A percentile compares a stretch with the other conserved stretches of the same genome.
Evolutionary conservation across 228 moss, liverwort and hornwort species (phyloP).

Genomic region (Sphagnum fallax): DNA sequence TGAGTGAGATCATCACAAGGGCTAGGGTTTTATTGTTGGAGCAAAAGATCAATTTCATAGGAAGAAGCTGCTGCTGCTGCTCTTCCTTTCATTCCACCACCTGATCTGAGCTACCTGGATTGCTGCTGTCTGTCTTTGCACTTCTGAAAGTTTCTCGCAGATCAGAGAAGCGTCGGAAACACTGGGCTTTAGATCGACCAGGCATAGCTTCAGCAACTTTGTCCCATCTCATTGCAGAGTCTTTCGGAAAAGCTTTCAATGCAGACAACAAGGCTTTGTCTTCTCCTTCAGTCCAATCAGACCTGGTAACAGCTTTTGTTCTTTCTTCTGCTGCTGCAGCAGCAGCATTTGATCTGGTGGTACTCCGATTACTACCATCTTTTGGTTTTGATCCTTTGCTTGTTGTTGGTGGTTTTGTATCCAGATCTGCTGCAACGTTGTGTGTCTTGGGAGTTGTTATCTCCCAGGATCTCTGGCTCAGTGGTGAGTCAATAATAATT

Average conservation of each 20-base stretch:
- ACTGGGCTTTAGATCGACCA: slow-evolving; percentile 67
- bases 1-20: too few relatives aligned
- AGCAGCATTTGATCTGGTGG: too few relatives aligned
- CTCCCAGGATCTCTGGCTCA: slow-evolving; percentile 45
- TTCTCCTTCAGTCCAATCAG: slow-evolving; percentile 55
- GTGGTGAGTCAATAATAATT: slow-evolving; percentile 41
- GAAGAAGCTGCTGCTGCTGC: too few relatives aligned
- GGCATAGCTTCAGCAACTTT: slow-evolving; percentile 60
- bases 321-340: background rate
- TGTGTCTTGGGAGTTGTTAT: slow-evolving; percentile 7
- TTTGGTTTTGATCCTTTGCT: background rate
- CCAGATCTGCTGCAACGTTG: background rate
- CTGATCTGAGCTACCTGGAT: too few relatives aligned
- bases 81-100: too few relatives aligned
- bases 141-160: slow-evolving; percentile 27
- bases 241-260: slow-evolving; percentile 77
- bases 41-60: too few relatives aligned
- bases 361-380: slow-evolving; percentile 6
- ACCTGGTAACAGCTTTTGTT: slow-evolving; percentile 5
- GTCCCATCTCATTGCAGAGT: slow-evolving; percentile 80
- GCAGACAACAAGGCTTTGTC: slow-evolving; percentile 63
- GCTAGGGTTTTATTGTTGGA: too few relatives aligned
- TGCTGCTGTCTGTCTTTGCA: too few relatives aligned
- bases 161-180: slow-evolving; percentile 76
- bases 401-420: background rate